Conservation (phyloP, 83 land plant genomes). For the Larix sibirica region DNA sequence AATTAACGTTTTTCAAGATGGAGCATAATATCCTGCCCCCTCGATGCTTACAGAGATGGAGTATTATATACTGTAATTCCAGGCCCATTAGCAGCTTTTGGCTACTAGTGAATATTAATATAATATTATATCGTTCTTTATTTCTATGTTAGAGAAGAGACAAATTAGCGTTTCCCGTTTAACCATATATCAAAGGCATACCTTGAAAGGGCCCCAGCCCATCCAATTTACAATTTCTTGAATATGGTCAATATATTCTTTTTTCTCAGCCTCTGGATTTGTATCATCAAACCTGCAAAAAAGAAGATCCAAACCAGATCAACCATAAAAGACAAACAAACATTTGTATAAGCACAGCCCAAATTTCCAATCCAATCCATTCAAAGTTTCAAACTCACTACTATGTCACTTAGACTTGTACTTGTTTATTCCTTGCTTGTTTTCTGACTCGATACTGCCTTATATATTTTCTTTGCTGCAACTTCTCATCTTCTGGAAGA, state of each 20-base stretch:
- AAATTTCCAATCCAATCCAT: not conserved
- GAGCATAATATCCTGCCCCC: not conserved
- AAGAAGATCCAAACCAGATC: not conserved
- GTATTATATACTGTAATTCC: not conserved
- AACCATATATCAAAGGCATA: constrained; percentile 1
- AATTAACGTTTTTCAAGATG: not conserved
- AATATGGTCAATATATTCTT: constrained; percentile 99
- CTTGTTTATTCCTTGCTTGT: too few species aligned
- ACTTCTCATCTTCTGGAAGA: too few species aligned
- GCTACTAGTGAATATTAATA: too few species aligned
- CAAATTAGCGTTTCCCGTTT: not conserved
- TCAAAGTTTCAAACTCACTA: not conserved
- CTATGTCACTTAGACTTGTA: too few species aligned
- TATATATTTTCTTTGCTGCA: too few species aligned
- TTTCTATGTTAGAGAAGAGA: not conserved
- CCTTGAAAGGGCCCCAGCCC: constrained; percentile 99
- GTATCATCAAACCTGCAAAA: constrained; percentile 92
- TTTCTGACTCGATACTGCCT: too few species aligned
- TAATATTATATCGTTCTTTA: too few species aligned
- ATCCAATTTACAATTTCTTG: constrained; percentile 92
- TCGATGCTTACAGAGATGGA: not conserved
- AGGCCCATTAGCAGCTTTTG: not conserved
- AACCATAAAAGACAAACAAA: not conserved
- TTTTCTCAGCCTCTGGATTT: constrained; percentile 98
- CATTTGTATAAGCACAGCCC: not conserved